These are phyloP conservation scores for Coemansia sp. DNA, from an alignment of 192 early-diverging fungal genomes.

Conservation along the genomic window DNA sequence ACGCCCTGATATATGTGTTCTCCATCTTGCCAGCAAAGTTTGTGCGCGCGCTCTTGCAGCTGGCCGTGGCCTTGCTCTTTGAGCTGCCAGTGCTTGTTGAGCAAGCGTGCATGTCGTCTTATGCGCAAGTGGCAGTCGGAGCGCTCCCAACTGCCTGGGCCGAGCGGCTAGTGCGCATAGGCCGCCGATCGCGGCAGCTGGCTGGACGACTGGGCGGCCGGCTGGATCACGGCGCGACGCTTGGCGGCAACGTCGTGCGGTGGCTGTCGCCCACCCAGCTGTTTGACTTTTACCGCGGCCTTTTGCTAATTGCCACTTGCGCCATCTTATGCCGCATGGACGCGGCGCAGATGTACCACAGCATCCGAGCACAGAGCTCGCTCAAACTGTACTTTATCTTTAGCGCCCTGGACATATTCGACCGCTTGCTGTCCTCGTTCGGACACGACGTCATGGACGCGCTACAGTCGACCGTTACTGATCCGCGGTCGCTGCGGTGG, in stretches of 20 bases:
- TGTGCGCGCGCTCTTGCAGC: conserved; percentile 62
- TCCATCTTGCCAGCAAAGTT: conserved; percentile 93
- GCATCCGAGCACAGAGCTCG: conserved; percentile 92
- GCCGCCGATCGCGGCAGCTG: conserved; percentile 2
- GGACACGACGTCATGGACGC: conserved; percentile 96
- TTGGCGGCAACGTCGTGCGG: conserved; percentile 29
- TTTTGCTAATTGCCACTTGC: conserved; percentile 77
- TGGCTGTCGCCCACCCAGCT: conserved; percentile 81
- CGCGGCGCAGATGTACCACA: conserved; percentile 90
- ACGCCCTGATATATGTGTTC: conserved; percentile 95
- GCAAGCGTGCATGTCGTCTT: conserved; percentile 1
- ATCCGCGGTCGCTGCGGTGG: conserved; percentile 46
- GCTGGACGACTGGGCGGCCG: conserved; percentile 17
- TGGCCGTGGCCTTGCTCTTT: conserved; percentile 11
- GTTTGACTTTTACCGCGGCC: conserved; percentile 89
- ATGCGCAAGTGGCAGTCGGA: conserved; percentile 2
- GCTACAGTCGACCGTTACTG: conserved; percentile 74
- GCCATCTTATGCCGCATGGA: conserved; percentile 80
- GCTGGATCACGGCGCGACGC: neutral
- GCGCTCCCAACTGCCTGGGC: conserved; percentile 27
- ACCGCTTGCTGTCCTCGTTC: conserved; percentile 91
- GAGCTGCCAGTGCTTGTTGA: conserved; percentile 21
- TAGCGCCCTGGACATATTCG: conserved; percentile 93
- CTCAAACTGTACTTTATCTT: conserved; percentile 99
- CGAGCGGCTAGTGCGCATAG: conserved; percentile 13